Evolutionary conservation across 176 grass and related monocot genomes (phyloP), one percentile per base, ranked within the genome.

Genomic region (Triticum timopheevii): DNA sequence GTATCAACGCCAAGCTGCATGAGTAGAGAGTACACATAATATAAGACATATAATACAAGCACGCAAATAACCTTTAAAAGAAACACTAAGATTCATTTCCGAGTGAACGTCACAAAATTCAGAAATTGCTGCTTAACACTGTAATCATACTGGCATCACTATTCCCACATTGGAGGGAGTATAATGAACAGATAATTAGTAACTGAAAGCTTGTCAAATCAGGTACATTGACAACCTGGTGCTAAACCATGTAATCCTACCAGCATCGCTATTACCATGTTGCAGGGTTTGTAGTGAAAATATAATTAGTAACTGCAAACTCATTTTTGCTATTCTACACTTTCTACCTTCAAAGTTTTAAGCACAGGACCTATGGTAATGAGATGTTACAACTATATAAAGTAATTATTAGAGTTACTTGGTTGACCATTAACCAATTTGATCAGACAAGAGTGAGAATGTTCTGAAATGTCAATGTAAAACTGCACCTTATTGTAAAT

Each of bases 1-100:
- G 95, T 98, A 40, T 98, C 93, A 84, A 98, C 28, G 5, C 93
- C 95, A 39, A 98, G 88, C 95, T 98, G 91, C 80, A 89, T 7
- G 25, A 87, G 13, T 45, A 80, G 28, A 61, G 65, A 65, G 34
- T 69, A 20, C 13, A 78, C 2, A 63, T 39, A 67, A 71, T 3
- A 54, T 80, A 69, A 88, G 78, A 56, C 19, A 66, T 34, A 34
- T 3, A 83, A 31, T 73, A 38, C 24, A 63, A 83, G 9, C 25
- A 82, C 4, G 22, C 3, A 74, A 3, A 61, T 7, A 7, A 69
- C 63, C 15, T 45, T 86, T n/a, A 15, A 20, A 76, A 81, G n/a
- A 33, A 42, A 31, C 1, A 4, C 19, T n/a, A 2, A 3, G 25
- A 19, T 50, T 30, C 45, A 85, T 79, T 35, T 47, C 49, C 30